Evolutionary conservation across 768 basidiomycete species (phyloP).

Genomic region (Mycena maculata): DNA sequence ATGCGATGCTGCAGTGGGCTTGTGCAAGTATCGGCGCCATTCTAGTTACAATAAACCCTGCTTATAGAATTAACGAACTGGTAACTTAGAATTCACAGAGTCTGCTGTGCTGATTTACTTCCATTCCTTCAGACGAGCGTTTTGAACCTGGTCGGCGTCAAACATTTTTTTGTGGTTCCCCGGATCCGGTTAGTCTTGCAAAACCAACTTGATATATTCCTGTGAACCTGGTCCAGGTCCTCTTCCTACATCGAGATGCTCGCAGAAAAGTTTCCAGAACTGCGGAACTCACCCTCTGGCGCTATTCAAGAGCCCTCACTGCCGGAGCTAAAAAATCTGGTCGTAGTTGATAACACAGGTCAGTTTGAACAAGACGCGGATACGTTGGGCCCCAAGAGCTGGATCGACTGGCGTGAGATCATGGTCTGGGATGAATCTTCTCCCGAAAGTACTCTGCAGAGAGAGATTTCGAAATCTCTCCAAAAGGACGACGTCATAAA

Average conservation of each 20-base stretch:
- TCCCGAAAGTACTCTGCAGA: conserved; percentile 55
- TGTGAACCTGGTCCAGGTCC: too few species aligned
- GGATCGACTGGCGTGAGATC: conserved; percentile 78
- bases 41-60: conserved; percentile 85
- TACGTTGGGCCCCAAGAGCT: conserved; percentile 57
- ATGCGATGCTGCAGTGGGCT: conserved; percentile 88
- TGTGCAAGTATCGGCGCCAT: conserved; percentile 88
- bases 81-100: conserved; percentile 56
- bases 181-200: too few species aligned
- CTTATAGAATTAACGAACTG: conserved; percentile 78
- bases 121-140: conserved; percentile 60
- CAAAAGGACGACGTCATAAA: conserved; percentile 80
- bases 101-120: not conserved
- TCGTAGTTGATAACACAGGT: conserved; percentile 73
- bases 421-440: conserved; percentile 74
- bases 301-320: conserved; percentile 67
- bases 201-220: too few species aligned
- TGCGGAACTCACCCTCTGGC: conserved; percentile 62
- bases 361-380: conserved; percentile 52
- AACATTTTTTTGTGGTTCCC: conserved; percentile 80
- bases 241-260: conserved; percentile 75
- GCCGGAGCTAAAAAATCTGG: conserved; percentile 70
- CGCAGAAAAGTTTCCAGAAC: conserved; percentile 65
- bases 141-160: conserved; percentile 71
- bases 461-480: conserved; percentile 54